Percentiles rank a stretch among this genome's conserved stretches.
These are phyloP conservation scores for Yueomyces sp. DNA, from an alignment of 805 yeast species.

Conservation along the genomic window DNA sequence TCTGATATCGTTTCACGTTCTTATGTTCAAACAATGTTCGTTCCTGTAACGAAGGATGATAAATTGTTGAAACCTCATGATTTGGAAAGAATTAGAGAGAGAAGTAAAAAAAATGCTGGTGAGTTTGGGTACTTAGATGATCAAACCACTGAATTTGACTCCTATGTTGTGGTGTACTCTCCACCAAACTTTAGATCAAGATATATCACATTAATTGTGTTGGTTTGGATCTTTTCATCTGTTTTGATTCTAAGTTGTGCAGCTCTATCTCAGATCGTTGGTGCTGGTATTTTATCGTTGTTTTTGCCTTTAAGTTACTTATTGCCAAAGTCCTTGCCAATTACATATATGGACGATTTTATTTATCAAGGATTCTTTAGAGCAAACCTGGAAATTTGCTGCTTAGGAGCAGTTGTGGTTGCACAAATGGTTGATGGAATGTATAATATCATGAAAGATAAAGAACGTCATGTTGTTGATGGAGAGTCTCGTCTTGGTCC, in stretches of 20 bases:
- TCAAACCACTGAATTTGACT: conserved; percentile 27
- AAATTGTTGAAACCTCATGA: conserved; percentile 32
- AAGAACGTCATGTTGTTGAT: conserved; percentile 5
- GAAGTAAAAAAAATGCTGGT: conserved; percentile 26
- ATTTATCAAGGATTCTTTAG: background rate
- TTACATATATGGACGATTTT: background rate
- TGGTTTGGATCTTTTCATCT: conserved; percentile 35
- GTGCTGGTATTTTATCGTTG: conserved; percentile 7
- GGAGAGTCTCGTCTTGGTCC: background rate
- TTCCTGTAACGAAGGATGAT: conserved; percentile 73
- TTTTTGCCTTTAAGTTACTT: background rate
- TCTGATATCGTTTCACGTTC: conserved; percentile 61
- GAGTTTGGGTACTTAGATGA: conserved; percentile 33
- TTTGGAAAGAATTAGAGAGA: conserved; percentile 19
- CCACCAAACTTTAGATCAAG: conserved; percentile 67
- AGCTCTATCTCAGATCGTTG: conserved; percentile 2
- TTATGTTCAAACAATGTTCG: conserved; percentile 54
- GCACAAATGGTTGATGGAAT: background rate
- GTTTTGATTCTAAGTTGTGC: conserved; percentile 13
- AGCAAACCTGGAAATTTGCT: background rate
- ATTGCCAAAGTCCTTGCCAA: background rate
- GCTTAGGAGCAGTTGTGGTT: background rate
- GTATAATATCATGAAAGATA: background rate
- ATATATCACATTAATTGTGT: conserved; percentile 29
- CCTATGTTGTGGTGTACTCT: conserved; percentile 66